Base-by-base conservation (phyloP, 352 stramenopile species). In the Phytophthora vignae region DNA sequence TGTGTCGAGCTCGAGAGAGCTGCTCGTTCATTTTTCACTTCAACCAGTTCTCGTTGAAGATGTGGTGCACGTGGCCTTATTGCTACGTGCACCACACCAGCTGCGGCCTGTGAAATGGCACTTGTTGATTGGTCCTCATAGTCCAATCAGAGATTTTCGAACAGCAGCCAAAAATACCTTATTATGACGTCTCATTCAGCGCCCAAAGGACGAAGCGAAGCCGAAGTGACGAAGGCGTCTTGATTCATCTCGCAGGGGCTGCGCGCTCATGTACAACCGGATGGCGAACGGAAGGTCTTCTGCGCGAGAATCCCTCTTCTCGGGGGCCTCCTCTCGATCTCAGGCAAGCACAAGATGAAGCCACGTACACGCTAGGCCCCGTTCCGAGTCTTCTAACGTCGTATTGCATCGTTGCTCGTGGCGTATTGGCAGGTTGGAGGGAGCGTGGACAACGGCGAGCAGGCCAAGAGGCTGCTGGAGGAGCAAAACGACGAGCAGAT, bases 401-500 rank as follows among this genome's bases (percentile, higher is more conserved):
- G 17, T 33, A 33, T 54, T 67, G 55, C 22, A 33, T 50, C 33
- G 14, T 9, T 52, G 36, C 59, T 4, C 64, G 19, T 54, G 50
- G 7, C 64, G 27, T 54, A 31, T 1, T 25, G 60, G n/a, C 49
- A 91, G 84, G 38, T 64, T 55, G 76, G 76, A 58, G 65, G 68
- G 31, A 74, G 33, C 38, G 76, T 67, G 8, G 77, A 93, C 58
- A 96, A 85, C 50, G 81, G 82, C 5, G 90, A 96, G 36, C 90
- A 96, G 44, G 88, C 88, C 12, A 90, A 91, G 64, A 71, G 83
- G 36, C 75, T 96, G 33, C 73, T 95, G 33, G 90, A 96, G 55
- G 90, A 95, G 44, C 90, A 96, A 55, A 96, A 96, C 48, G 88
- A 96, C 36, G 88, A 95, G 70, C 87, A 96, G 67, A 94, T 96